Base-by-base conservation (phyloP, 2,329 filamentous ascomycete species). In the Sporothrix inflata region DNA sequence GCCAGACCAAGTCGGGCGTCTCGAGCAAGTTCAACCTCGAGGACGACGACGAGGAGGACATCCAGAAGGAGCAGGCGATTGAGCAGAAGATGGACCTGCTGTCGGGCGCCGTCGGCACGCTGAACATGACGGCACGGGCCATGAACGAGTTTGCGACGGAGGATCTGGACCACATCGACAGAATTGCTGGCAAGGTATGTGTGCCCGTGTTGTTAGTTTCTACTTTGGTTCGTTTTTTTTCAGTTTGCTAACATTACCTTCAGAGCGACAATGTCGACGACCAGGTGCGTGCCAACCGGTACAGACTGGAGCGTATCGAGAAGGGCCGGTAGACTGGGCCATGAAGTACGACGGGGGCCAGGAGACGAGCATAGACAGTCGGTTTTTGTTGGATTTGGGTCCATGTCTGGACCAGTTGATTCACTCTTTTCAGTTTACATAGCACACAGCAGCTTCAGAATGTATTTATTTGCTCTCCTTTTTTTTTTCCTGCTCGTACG, bases 201-300 rank as follows among this genome's bases (percentile, higher is more conserved):
- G 73, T 71, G 60, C 27, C n/a, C 34, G 7, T 45, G 3, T 19
- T 34, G 12, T 24, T 21, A 4, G 1, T 12, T 11, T 24, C 0
- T 60, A 9, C 45, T 69, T 40, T 30, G 51, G 6, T 1, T 24
- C 8, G 38, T 24, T 40, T 57, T 27, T 40, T 72, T 12, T 67
- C 51, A 67, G 65, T 45, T 9, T 24, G 8, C 65, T 69, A 72
- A 66, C 7, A 60, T 38, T 51, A 1, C 4, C 3, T 19, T 27
- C 80, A 93, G 93, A 95, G 91, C 82, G 94, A 97, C 80, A 87
- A 86, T 77, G 92, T 97, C 76, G 92, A 94, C 80, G 92, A 95
- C 76, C 88, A 92, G 78, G 92, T 95, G 77, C 89, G 89, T 9
- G 73, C 71, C 61, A 76, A 76, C 73, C 67, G 89, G 73, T 89